A percentile compares a stretch with the other conserved stretches of the same genome.
Conservation (phyloP, 768 basidiomycete genomes). For the Hemileccinum rubropunctum region DNA sequence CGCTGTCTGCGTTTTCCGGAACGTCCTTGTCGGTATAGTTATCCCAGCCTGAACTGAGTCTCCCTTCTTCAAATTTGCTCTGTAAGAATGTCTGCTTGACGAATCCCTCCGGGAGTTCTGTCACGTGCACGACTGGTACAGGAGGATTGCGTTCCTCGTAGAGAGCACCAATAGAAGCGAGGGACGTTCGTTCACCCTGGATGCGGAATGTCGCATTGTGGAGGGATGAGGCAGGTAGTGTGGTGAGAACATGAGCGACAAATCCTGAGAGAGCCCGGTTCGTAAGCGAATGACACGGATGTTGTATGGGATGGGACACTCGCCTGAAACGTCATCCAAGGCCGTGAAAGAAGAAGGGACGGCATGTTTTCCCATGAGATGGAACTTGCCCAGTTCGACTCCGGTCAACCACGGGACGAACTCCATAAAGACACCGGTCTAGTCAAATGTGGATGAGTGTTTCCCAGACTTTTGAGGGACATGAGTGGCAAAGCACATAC, state of each 20-base stretch:
- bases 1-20: constrained; percentile 29
- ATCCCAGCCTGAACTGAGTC: constrained; percentile 35
- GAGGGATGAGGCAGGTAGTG: constrained; percentile 24
- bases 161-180: constrained; percentile 26
- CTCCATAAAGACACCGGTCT: constrained; percentile 36
- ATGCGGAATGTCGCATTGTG: constrained; percentile 34
- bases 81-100: constrained; percentile 32
- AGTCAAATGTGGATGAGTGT: not conserved
- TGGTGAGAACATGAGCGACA: constrained; percentile 33
- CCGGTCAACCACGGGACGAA: constrained; percentile 30
- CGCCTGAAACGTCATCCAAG: constrained; percentile 35
- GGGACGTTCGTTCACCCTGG: constrained; percentile 33
- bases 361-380: constrained; percentile 33
- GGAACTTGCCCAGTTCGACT: constrained; percentile 27
- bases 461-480: not conserved
- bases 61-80: constrained; percentile 27
- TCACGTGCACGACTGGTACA: constrained; percentile 21
- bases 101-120: constrained; percentile 29
- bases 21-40: constrained; percentile 28
- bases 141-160: constrained; percentile 22
- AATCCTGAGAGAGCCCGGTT: constrained; percentile 28
- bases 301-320: not conserved
- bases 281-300: constrained; percentile 1
- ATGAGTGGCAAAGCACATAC: constrained; percentile 18
- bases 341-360: constrained; percentile 31